Conservation (phyloP, 345 rosid species). For the Physaria fendleri region DNA sequence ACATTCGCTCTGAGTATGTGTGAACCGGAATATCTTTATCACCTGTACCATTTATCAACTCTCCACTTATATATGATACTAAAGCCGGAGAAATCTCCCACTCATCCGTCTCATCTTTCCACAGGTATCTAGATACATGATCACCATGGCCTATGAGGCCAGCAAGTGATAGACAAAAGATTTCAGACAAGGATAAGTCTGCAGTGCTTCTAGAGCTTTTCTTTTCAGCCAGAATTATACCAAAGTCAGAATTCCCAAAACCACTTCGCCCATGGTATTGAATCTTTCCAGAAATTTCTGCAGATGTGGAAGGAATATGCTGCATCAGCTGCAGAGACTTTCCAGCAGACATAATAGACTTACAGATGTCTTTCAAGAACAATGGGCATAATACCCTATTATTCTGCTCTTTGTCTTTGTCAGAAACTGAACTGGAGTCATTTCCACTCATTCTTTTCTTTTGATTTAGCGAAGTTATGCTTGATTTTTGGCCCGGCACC, state of each 20-base stretch:
- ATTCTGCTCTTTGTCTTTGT: constrained; percentile 52
- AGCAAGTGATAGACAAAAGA: constrained; percentile 67
- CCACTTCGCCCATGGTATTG: constrained; percentile 29
- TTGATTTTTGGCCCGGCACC: constrained; percentile 34
- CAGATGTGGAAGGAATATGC: constrained; percentile 47
- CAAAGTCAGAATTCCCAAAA: constrained; percentile 25
- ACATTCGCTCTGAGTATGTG: constrained; percentile 43
- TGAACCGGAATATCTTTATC: constrained; percentile 31
- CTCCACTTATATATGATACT: constrained; percentile 24
- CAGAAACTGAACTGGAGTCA: constrained; percentile 36
- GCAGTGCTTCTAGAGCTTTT: constrained; percentile 33
- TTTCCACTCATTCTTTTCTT: constrained; percentile 42
- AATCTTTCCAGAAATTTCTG: constrained; percentile 31
- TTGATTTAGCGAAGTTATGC: constrained; percentile 32
- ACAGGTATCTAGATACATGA: constrained; percentile 51
- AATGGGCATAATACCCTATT: constrained; percentile 53
- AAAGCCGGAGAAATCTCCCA: constrained; percentile 34
- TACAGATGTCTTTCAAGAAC: constrained; percentile 66
- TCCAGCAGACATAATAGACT: constrained; percentile 89
- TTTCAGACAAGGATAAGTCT: constrained; percentile 66
- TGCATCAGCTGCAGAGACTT: constrained; percentile 87
- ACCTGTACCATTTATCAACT: constrained; percentile 24
- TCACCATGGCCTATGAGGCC: constrained; percentile 78
- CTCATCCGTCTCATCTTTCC: constrained; percentile 38
- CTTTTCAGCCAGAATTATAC: not conserved